Evolutionary conservation across 2,329 filamentous ascomycete genomes (phyloP).

Genomic region (Colletotrichum sp.): DNA sequence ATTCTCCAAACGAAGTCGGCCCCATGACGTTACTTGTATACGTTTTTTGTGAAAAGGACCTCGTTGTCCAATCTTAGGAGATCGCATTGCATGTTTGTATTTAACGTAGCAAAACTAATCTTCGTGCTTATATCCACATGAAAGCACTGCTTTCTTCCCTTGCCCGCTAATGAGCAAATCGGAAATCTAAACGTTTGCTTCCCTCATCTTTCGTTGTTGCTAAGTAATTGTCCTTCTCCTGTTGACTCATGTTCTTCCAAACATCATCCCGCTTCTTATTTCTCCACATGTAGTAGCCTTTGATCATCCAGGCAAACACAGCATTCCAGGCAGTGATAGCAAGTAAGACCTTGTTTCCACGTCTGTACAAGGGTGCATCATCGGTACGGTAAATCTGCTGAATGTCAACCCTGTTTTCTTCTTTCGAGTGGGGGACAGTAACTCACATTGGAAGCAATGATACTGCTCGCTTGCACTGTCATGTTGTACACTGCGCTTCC

Average conservation of each 20-base stretch:
- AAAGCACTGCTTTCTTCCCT: background rate
- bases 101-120: too few species aligned
- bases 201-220: constrained; percentile 45
- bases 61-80: accelerated
- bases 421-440: accelerated
- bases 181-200: constrained; percentile 40
- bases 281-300: constrained; percentile 34
- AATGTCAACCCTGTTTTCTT: background rate
- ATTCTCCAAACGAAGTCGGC: too few species aligned
- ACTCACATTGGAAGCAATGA: constrained; percentile 44
- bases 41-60: too few species aligned
- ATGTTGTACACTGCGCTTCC: constrained; percentile 67
- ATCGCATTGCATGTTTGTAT: too few species aligned
- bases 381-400: constrained; percentile 34
- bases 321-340: constrained; percentile 42
- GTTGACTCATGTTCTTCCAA: constrained; percentile 32
- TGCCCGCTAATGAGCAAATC: constrained; percentile 29
- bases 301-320: constrained; percentile 30
- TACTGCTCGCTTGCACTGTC: constrained; percentile 48
- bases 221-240: constrained; percentile 41
- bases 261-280: constrained; percentile 29
- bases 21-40: too few species aligned
- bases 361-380: constrained; percentile 52
- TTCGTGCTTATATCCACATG: too few species aligned
- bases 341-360: constrained; percentile 45